Percentiles rank a stretch among this genome's conserved stretches.
phyloP scores from a whole-genome alignment of 306 rosid species.

The Begonia peltatifolia region DNA sequence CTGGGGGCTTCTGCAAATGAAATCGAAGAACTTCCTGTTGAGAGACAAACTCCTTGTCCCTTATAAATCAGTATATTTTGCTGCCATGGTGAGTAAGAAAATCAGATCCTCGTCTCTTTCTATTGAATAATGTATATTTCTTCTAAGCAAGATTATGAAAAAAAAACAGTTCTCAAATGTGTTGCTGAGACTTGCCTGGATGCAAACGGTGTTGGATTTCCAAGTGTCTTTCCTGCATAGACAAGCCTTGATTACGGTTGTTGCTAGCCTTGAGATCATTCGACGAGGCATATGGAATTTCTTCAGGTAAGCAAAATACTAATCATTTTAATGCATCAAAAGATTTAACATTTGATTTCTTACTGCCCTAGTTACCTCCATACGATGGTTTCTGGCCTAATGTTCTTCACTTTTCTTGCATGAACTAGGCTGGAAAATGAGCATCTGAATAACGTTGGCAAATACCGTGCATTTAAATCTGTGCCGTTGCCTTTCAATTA shows the following conservation, averaged over 20 bases:
- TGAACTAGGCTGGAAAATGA: conserved; percentile 54
- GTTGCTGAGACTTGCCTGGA: conserved; percentile 63
- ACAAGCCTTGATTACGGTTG: conserved; percentile 22
- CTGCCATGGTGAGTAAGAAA: conserved; percentile 35
- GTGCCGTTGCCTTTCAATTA: conserved; percentile 69
- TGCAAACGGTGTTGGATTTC: conserved; percentile 40
- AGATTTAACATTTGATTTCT: too few species aligned
- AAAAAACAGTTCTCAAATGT: conserved; percentile 40
- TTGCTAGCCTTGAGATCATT: conserved; percentile 51
- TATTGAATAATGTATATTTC: too few species aligned
- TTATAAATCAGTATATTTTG: conserved; percentile 33
- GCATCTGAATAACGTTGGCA: conserved; percentile 72
- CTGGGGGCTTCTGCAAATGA: conserved; percentile 58
- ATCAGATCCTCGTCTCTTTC: neutral
- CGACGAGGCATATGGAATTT: conserved; percentile 71
- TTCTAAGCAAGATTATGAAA: neutral
- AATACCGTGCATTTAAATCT: conserved; percentile 59
- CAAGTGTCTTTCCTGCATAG: conserved; percentile 22
- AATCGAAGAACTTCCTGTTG: conserved; percentile 49
- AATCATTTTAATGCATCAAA: neutral
- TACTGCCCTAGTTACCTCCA: neutral
- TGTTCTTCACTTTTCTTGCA: neutral
- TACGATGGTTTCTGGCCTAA: neutral
- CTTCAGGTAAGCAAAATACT: conserved; percentile 31
- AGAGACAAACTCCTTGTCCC: conserved; percentile 55